Evolutionary conservation across 257 asterid species (phyloP).

Genomic region (Echites panduratus): DNA sequence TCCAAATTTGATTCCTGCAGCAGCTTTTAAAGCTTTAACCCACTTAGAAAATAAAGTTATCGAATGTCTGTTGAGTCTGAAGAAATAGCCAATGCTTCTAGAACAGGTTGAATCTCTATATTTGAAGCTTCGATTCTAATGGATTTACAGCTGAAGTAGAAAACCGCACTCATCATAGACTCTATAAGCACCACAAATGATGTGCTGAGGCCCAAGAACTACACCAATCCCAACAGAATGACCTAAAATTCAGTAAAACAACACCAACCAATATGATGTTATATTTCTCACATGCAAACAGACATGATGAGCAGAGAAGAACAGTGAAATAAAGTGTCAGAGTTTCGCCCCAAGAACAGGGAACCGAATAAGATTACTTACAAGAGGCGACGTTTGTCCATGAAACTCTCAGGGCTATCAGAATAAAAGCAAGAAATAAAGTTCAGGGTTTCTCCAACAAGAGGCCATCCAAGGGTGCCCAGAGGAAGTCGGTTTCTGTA

Average conservation of each 20-base stretch:
- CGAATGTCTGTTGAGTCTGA: constrained; percentile 34
- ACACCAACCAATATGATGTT: no score
- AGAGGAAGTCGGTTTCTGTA: constrained; percentile 35
- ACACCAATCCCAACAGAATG: no score
- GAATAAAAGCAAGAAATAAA: constrained; percentile 79
- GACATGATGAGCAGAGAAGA: no score
- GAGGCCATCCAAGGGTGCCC: constrained; percentile 84
- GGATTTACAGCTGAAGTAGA: constrained; percentile 93
- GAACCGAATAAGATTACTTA: no score
- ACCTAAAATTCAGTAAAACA: no score
- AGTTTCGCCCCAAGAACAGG: no score
- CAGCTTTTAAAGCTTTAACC: constrained; percentile 1
- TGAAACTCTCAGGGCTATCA: constrained; percentile 63
- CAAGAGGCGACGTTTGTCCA: constrained; percentile 64
- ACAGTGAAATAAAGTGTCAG: no score
- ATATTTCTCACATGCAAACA: no score
- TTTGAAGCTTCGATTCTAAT: constrained; percentile 58
- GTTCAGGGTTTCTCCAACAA: constrained; percentile 76
- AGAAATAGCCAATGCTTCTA: constrained; percentile 48
- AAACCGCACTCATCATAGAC: constrained; percentile 83
- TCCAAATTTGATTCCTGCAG: neutral
- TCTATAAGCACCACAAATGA: constrained; percentile 75
- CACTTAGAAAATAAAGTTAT: constrained; percentile 17
- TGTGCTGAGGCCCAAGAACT: no score
- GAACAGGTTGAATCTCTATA: constrained; percentile 46